A percentile compares a stretch with the other conserved stretches of the same genome.
Evolutionary conservation across 2,329 filamentous ascomycete species (phyloP).

Genomic region (Tolypocladium tundrense): DNA sequence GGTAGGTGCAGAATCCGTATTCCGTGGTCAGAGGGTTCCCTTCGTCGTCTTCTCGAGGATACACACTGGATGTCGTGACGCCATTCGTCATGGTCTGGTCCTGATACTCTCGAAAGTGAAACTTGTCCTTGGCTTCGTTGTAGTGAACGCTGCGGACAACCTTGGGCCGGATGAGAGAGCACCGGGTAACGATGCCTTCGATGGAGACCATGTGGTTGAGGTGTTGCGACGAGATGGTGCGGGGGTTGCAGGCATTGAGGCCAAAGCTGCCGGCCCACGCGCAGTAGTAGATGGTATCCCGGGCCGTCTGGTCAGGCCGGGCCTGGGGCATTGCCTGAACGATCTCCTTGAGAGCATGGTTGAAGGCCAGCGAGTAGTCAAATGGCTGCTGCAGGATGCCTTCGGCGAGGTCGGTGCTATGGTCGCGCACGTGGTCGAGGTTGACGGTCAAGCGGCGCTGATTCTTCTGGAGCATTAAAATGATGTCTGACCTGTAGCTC

Average conservation of each 20-base stretch:
- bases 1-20: constrained; percentile 90
- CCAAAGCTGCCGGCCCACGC: constrained; percentile 97
- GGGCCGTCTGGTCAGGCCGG: constrained; percentile 62
- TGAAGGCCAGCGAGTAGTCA: constrained; percentile 80
- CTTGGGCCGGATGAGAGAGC: constrained; percentile 89
- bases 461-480: constrained; percentile 62
- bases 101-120: constrained; percentile 81
- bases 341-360: constrained; percentile 80
- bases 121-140: constrained; percentile 76
- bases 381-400: constrained; percentile 77
- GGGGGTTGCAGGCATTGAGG: constrained; percentile 86
- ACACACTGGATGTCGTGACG: constrained; percentile 80
- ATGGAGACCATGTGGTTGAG: constrained; percentile 96
- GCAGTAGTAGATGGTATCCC: constrained; percentile 86
- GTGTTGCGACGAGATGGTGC: constrained; percentile 79
- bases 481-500: constrained; percentile 85
- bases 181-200: constrained; percentile 95
- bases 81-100: constrained; percentile 98
- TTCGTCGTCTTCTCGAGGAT: constrained; percentile 86
- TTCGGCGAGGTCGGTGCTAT: constrained; percentile 71
- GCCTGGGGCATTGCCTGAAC: constrained; percentile 70
- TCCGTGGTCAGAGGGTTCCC: constrained; percentile 89
- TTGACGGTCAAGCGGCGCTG: constrained; percentile 59
- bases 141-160: constrained; percentile 98
- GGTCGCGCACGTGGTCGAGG: constrained; percentile 83